phyloP scores from a whole-genome alignment of 495 filamentous ascomycete species.

The Aspergillus cavernicola region DNA sequence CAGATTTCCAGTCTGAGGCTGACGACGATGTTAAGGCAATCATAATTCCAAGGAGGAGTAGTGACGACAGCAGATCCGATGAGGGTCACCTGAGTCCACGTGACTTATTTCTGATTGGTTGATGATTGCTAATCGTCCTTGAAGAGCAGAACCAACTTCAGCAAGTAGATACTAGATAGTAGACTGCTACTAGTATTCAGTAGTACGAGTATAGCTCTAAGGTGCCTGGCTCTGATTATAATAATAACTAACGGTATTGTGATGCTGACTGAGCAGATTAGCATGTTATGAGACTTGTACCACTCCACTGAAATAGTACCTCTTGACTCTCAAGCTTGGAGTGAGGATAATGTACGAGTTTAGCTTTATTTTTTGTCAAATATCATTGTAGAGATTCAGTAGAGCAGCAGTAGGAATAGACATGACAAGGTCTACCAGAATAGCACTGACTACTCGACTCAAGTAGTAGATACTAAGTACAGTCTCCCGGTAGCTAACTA shows the following conservation, averaged over 20 bases:
- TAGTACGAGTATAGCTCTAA: background rate
- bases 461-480: too few species aligned
- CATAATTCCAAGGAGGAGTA: background rate
- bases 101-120: background rate
- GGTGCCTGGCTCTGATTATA: slow-evolving; percentile 1
- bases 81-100: background rate
- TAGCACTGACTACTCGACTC: too few species aligned
- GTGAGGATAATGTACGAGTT: background rate
- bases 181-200: too few species aligned
- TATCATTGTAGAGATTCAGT: too few species aligned
- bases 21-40: slow-evolving; percentile 7
- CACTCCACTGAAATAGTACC: background rate
- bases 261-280: background rate
- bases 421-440: too few species aligned
- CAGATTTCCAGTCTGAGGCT: background rate
- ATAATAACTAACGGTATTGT: slow-evolving; percentile 2
- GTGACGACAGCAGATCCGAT: slow-evolving; percentile 1
- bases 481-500: too few species aligned
- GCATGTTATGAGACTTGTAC: background rate
- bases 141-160: too few species aligned
- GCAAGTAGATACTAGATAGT: too few species aligned
- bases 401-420: too few species aligned
- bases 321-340: too few species aligned
- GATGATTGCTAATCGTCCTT: background rate
- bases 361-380: too few species aligned